Conservation (phyloP, 352 stramenopile genomes). For the Pythium vanterpoolii region DNA sequence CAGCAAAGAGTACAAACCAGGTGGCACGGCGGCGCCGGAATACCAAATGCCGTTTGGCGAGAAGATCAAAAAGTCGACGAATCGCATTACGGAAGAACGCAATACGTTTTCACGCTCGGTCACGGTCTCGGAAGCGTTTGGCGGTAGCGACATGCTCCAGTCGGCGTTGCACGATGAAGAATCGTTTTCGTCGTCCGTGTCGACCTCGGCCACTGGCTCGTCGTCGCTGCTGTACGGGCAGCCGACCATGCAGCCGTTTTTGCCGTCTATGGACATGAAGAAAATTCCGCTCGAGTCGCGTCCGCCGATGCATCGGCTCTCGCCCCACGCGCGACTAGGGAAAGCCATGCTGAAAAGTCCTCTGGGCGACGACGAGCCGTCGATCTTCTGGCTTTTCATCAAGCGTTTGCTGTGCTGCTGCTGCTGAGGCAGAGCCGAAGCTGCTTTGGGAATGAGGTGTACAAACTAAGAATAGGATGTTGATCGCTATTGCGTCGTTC, state of each 20-base stretch:
- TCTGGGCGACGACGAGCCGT: conserved; percentile 3
- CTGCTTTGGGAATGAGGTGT: background rate
- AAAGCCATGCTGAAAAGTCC: conserved; percentile 10
- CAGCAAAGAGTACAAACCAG: conserved; percentile 73
- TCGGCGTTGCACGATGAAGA: conserved; percentile 17
- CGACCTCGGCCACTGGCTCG: conserved; percentile 28
- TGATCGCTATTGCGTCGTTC: too few relatives aligned
- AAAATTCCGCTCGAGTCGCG: conserved; percentile 4
- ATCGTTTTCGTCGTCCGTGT: conserved; percentile 19
- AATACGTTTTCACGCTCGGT: conserved; percentile 81
- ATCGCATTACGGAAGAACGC: conserved; percentile 73
- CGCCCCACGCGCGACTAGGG: conserved; percentile 6
- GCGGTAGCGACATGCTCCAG: conserved; percentile 28
- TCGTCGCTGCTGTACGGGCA: conserved; percentile 29
- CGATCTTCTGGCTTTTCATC: conserved; percentile 24
- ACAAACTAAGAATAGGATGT: conserved; percentile 10
- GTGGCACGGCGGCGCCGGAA: conserved; percentile 69
- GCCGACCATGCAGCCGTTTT: conserved; percentile 23
- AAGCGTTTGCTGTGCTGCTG: conserved; percentile 38
- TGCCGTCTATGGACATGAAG: conserved; percentile 9
- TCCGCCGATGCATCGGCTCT: conserved; percentile 7
- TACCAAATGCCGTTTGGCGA: conserved; percentile 77
- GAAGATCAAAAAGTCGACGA: conserved; percentile 83
- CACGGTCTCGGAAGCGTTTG: conserved; percentile 76
- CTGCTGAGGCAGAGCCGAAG: too few relatives aligned